phyloP scores from a whole-genome alignment of 495 filamentous ascomycete species.

The Rhypophila decipiens region DNA sequence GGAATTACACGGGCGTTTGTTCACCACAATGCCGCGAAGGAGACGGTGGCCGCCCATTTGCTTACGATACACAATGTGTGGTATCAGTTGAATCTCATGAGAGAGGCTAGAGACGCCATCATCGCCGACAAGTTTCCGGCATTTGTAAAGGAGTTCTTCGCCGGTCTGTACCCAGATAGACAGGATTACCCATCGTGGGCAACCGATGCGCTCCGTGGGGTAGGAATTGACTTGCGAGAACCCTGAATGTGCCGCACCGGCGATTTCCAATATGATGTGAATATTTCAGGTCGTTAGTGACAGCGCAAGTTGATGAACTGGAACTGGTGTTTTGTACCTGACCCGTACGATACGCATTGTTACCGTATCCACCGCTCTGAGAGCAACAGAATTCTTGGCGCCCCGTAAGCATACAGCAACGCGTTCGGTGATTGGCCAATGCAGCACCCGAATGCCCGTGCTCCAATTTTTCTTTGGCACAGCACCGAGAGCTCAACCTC shows the following conservation, averaged over 20 bases:
- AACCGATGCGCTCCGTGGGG: conserved; percentile 68
- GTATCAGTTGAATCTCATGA: conserved; percentile 81
- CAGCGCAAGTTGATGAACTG: no score
- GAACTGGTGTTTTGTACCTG: no score
- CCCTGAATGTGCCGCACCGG: conserved; percentile 14
- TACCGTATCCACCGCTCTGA: no score
- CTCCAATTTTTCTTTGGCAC: neutral
- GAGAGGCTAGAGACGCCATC: conserved; percentile 65
- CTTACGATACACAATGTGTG: conserved; percentile 93
- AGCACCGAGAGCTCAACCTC: neutral
- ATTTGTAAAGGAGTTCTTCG: conserved; percentile 75
- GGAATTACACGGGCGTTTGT: conserved; percentile 86
- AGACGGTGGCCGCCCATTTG: conserved; percentile 92
- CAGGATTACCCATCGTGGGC: conserved; percentile 75
- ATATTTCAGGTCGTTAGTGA: no score
- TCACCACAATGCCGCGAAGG: conserved; percentile 85
- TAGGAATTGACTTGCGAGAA: conserved; percentile 71
- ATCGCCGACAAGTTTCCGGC: conserved; percentile 73
- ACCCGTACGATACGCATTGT: no score
- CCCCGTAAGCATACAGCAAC: no score
- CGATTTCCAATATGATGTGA: no score
- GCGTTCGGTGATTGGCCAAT: no score
- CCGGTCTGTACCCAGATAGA: conserved; percentile 59
- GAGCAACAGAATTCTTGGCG: no score
- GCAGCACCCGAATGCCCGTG: neutral